Evolutionary conservation across 1,139 yeast genomes (phyloP).

Genomic region (Kodamaea ohmeri): DNA sequence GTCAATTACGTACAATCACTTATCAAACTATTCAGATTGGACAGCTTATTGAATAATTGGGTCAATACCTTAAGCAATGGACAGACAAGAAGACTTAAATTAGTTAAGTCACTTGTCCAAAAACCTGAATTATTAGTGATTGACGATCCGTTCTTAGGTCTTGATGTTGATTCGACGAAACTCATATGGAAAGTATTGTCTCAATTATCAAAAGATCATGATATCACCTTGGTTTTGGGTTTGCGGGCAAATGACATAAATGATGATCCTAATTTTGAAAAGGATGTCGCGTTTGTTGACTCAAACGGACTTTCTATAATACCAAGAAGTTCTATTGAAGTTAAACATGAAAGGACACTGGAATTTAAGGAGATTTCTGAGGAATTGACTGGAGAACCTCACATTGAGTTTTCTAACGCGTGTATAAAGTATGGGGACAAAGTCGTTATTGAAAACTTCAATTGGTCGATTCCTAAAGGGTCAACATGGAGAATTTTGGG

Average conservation of each 20-base stretch:
- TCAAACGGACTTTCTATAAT: constrained; percentile 35
- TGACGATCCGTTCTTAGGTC: constrained; percentile 90
- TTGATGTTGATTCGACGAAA: constrained; percentile 72
- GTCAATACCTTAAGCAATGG: constrained; percentile 89
- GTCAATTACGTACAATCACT: constrained; percentile 37
- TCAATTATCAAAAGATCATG: constrained; percentile 25
- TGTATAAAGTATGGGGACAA: constrained; percentile 65
- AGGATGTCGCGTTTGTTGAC: constrained; percentile 64
- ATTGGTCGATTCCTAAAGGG: constrained; percentile 67
- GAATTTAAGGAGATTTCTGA: constrained; percentile 1
- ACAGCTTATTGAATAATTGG: constrained; percentile 65
- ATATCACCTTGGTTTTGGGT: constrained; percentile 58
- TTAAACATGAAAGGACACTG: not conserved
- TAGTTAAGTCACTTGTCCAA: constrained; percentile 69
- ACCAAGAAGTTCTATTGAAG: constrained; percentile 2
- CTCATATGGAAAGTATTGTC: constrained; percentile 46
- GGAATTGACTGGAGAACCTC: constrained; percentile 10
- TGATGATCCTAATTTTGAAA: constrained; percentile 45
- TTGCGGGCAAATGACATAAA: constrained; percentile 69
- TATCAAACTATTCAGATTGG: constrained; percentile 52
- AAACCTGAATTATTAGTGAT: constrained; percentile 66
- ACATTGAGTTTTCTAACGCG: constrained; percentile 61
- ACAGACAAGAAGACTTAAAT: constrained; percentile 83
- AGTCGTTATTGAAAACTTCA: constrained; percentile 56
- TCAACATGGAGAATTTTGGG: constrained; percentile 90